phyloP scores from a whole-genome alignment of 768 basidiomycete genomes.

The Psilocybe cubensis region DNA sequence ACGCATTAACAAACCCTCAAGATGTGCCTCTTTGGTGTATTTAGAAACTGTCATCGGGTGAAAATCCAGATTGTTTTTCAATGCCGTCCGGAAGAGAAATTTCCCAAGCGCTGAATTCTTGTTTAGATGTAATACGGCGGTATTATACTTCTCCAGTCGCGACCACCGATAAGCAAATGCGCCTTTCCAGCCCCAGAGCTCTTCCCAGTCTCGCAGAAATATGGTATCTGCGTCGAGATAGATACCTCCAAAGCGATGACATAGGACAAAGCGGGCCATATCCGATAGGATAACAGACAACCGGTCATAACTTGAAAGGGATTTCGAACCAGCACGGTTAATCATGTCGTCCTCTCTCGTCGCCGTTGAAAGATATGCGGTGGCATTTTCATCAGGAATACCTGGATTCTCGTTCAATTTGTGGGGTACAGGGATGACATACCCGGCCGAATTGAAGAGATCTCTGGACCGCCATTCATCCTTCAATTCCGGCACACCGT shows the following conservation, averaged over 20 bases:
- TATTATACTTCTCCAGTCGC: slow-evolving; percentile 91
- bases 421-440: slow-evolving; percentile 60
- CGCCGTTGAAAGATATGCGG: slow-evolving; percentile 14
- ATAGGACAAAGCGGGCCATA: slow-evolving; percentile 97
- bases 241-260: slow-evolving; percentile 94
- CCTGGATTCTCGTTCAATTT: slow-evolving; percentile 20
- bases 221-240: slow-evolving; percentile 98
- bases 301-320: slow-evolving; percentile 83
- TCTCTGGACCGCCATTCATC: slow-evolving; percentile 88
- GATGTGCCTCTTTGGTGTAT: slow-evolving; percentile 87
- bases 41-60: slow-evolving; percentile 95
- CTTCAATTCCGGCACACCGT: slow-evolving; percentile 86
- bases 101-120: slow-evolving; percentile 90
- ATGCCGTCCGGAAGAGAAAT: slow-evolving; percentile 91
- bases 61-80: slow-evolving; percentile 94
- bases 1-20: slow-evolving; percentile 83
- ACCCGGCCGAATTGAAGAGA: slow-evolving; percentile 88
- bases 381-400: slow-evolving; percentile 17
- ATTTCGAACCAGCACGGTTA: slow-evolving; percentile 87
- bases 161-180: slow-evolving; percentile 98
- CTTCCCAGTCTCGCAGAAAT: slow-evolving; percentile 97
- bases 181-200: slow-evolving; percentile 95
- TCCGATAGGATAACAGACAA: slow-evolving; percentile 94
- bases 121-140: slow-evolving; percentile 93
- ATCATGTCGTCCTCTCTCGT: slow-evolving; percentile 44